These are phyloP conservation scores for Colletotrichum sp. DNA, from an alignment of 2,329 filamentous ascomycete genomes.

Conservation along the genomic window DNA sequence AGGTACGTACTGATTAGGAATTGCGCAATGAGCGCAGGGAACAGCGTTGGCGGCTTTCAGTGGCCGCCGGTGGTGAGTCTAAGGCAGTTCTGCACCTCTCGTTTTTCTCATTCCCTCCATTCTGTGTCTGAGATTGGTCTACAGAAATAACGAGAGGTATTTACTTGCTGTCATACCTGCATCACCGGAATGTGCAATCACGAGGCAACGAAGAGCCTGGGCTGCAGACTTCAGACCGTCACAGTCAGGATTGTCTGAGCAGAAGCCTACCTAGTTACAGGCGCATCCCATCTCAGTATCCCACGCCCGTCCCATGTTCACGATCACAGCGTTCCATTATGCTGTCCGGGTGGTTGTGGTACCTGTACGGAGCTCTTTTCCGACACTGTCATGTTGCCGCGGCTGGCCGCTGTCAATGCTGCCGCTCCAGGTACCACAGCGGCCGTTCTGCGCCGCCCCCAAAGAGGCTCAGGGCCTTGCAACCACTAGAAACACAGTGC, in stretches of 20 bases:
- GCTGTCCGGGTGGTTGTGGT: not conserved
- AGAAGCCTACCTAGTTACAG: not conserved
- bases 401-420: not conserved
- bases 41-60: not conserved
- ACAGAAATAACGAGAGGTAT: conserved; percentile 1
- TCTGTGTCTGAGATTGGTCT: not conserved
- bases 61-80: not conserved
- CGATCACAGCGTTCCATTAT: not conserved
- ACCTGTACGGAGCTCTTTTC: not conserved
- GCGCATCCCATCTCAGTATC: not conserved
- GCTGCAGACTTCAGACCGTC: not conserved
- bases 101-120: not conserved
- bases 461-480: conserved; percentile 6
- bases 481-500: conserved; percentile 5
- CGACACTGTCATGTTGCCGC: not conserved
- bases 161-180: not conserved
- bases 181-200: not conserved
- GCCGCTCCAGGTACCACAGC: not conserved
- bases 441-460: not conserved
- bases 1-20: conserved; percentile 6
- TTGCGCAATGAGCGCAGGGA: conserved; percentile 19
- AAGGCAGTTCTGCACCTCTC: not conserved
- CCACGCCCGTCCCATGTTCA: not conserved
- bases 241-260: not conserved
- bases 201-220: not conserved